Base-by-base conservation (phyloP, 2,329 filamentous ascomycete genomes). In the Alternaria sp. region DNA sequence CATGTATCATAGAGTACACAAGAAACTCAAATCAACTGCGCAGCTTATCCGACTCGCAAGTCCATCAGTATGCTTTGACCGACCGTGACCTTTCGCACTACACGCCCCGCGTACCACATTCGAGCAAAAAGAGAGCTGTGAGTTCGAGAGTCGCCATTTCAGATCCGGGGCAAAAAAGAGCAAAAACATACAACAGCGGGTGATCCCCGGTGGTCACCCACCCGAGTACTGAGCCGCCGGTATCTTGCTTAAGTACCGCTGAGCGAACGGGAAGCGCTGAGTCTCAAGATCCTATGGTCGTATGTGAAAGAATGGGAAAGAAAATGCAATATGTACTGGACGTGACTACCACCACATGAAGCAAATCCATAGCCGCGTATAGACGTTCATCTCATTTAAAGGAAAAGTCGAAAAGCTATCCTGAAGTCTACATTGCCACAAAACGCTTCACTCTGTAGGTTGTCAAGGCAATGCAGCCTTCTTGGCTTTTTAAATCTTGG, bases 361-460 rank as follows among this genome's bases (percentile, higher is more conserved):
- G 7, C 7, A 4, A 15, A 36, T 3, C 32, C 32, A 17, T 17
- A 17, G 0, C 36, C 36, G 8, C 36, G 15, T 40, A 8, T 1
- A 40, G 1, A 40, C 36, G 4, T n/a, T 0, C 32, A 36, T n/a
- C 13, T 0, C 15, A 0, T n/a, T 8, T 3, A 36, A 36, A 1
- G 1, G 32, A n/a, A 8, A n/a, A 36, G 4, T 4, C 10, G 15
- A n/a, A 36, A 4, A 36, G 32, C 0, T 8, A 36, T 4, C 7
- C 15, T 9, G 7, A 36, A 36, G 32, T 2, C 7, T 9, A n/a
- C 4, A 36, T n/a, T 0, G 1, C 32, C 3, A 3, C 2, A 36
- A n/a, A 6, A 36, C 0, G 21, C 13, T 36, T 9, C 7, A 36
- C 13, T 36, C 1, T 36, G 7, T 36, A 2, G 32, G 32, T 9